Evolutionary conservation across 352 stramenopile genomes (phyloP).

Genomic region (Phytopythium cucurbitacearum): DNA sequence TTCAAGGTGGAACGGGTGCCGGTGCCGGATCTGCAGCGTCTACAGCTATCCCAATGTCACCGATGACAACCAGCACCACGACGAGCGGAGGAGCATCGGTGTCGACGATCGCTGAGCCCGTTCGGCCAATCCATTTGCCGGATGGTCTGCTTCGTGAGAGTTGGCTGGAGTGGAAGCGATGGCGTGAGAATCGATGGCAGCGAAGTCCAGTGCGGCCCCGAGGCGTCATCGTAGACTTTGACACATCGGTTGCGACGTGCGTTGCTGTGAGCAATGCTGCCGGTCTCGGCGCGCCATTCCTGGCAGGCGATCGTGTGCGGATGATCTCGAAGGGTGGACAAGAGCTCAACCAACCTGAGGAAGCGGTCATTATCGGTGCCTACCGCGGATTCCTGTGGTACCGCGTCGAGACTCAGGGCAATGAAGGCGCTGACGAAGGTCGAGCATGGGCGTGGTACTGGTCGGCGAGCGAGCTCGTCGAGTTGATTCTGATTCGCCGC

Average conservation of each 20-base stretch:
- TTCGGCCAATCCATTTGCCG: conserved; percentile 36
- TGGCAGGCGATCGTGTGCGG: conserved; percentile 92
- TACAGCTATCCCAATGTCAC: neutral
- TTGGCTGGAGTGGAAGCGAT: conserved; percentile 84
- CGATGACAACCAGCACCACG: neutral
- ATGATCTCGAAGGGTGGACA: conserved; percentile 93
- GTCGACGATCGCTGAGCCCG: neutral
- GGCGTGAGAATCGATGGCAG: conserved; percentile 79
- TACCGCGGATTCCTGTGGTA: conserved; percentile 95
- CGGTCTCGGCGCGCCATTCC: conserved; percentile 85
- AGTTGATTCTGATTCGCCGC: conserved; percentile 75
- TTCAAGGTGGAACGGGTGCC: conserved; percentile 19
- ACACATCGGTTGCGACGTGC: conserved; percentile 89
- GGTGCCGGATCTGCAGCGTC: neutral
- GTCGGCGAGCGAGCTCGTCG: conserved; percentile 88
- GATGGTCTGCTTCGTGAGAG: conserved; percentile 58
- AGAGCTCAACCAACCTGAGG: conserved; percentile 95
- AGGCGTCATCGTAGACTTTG: conserved; percentile 92
- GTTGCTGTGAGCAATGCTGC: conserved; percentile 86
- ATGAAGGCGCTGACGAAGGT: conserved; percentile 91
- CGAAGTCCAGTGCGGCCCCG: conserved; percentile 74
- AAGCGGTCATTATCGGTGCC: conserved; percentile 93
- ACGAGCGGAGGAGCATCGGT: conserved; percentile 1
- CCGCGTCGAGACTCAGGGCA: conserved; percentile 93
- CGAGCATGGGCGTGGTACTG: conserved; percentile 95